These are phyloP conservation scores for Kwoniella europaea DNA, from an alignment of 768 basidiomycete species.

Conservation along the genomic window DNA sequence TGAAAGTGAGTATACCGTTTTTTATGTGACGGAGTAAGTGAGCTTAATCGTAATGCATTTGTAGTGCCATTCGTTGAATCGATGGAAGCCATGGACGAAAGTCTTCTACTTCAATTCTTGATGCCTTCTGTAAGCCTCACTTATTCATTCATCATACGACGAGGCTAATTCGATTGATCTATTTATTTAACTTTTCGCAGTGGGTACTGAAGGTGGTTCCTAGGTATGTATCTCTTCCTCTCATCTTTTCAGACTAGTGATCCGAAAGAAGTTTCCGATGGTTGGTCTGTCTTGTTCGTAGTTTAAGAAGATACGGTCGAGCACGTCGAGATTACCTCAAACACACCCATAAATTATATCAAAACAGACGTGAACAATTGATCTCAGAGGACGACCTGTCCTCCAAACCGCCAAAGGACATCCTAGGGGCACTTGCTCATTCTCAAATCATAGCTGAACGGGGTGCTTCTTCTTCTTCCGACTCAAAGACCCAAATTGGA, in stretches of 20 bases:
- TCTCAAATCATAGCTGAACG: conserved; percentile 34
- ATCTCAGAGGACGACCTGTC: conserved; percentile 12
- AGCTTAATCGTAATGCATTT: background rate
- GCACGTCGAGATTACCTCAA: conserved; percentile 27
- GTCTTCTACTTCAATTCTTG: conserved; percentile 27
- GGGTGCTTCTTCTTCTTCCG: background rate
- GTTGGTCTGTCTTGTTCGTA: background rate
- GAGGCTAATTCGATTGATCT: too few relatives aligned
- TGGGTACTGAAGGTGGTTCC: conserved; percentile 6
- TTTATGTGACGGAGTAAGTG: too few relatives aligned
- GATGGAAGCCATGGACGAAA: conserved; percentile 27
- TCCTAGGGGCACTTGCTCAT: conserved; percentile 35
- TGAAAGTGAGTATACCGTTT: too few relatives aligned
- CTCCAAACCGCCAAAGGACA: conserved; percentile 27
- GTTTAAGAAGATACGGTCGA: conserved; percentile 25
- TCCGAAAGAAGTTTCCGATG: background rate
- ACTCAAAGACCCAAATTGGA: background rate
- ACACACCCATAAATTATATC: conserved; percentile 29
- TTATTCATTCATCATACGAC: background rate
- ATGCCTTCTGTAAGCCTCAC: conserved; percentile 15
- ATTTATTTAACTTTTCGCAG: too few relatives aligned
- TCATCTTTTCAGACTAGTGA: background rate
- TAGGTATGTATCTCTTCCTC: background rate
- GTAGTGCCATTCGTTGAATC: conserved; percentile 41
- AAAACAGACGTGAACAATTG: background rate